These are phyloP conservation scores for Biscutella laevigata DNA, from an alignment of 441 rosid genomes.

Conservation along the genomic window DNA sequence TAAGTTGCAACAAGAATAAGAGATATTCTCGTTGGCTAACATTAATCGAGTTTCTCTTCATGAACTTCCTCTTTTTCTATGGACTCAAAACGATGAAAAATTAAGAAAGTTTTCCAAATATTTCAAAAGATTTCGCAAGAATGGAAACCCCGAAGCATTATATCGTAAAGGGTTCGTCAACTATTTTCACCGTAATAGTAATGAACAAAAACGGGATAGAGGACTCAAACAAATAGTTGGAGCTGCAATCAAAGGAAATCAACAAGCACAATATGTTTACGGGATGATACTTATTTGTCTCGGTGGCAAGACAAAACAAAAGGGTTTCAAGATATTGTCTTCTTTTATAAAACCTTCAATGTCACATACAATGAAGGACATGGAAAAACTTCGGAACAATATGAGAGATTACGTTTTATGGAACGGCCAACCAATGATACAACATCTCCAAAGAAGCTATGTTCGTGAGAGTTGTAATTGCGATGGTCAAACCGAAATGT, in stretches of 20 bases:
- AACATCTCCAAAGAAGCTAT: neutral
- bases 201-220: neutral
- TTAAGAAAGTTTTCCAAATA: neutral
- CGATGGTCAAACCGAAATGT: neutral
- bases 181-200: neutral
- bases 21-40: too few species aligned
- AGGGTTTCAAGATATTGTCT: neutral
- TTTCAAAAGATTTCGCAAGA: neutral
- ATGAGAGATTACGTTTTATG: neutral
- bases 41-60: neutral
- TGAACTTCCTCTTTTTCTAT: neutral
- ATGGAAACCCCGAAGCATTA: neutral
- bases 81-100: neutral
- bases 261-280: slow-evolving; percentile 2
- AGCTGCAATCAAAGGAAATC: neutral
- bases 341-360: neutral
- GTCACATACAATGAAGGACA: neutral
- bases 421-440: neutral
- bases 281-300: slow-evolving; percentile 4
- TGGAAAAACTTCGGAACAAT: neutral
- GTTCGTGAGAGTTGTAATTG: neutral
- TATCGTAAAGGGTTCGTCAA: slow-evolving; percentile 1
- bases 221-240: neutral
- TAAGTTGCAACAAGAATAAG: too few species aligned
- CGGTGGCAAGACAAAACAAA: neutral